Conservation (phyloP, 371 early-diverging fungal genomes). For the Caulochytrium protostelioides region DNA sequence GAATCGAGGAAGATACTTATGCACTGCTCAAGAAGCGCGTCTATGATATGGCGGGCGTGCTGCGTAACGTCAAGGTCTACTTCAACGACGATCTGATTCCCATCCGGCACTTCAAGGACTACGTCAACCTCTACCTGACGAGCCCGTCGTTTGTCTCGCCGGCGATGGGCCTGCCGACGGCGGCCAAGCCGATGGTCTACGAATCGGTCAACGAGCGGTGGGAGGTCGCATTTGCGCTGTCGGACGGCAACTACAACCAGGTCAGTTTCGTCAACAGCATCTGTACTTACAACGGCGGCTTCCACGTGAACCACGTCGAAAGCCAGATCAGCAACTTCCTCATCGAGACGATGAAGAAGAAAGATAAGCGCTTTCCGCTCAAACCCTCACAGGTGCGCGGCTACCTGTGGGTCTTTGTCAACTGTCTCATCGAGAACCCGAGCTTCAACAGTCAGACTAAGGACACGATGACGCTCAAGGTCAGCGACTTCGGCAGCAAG, state of each 20-base stretch:
- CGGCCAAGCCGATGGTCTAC: conserved; percentile 39
- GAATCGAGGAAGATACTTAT: conserved; percentile 60
- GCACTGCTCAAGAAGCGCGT: conserved; percentile 87
- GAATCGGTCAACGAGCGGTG: conserved; percentile 66
- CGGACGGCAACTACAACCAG: conserved; percentile 95
- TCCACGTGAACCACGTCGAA: conserved; percentile 75
- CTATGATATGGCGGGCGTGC: conserved; percentile 91
- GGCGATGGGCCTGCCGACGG: neutral
- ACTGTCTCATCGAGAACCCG: conserved; percentile 95
- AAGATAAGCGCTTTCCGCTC: conserved; percentile 49
- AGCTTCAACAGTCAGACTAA: conserved; percentile 99
- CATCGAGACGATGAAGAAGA: conserved; percentile 53
- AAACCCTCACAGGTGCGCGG: conserved; percentile 79
- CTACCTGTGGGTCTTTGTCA: conserved; percentile 90
- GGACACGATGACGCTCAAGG: conserved; percentile 84
- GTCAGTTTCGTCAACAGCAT: conserved; percentile 97
- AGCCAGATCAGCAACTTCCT: conserved; percentile 73
- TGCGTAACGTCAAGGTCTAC: conserved; percentile 71
- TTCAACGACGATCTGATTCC: conserved; percentile 73
- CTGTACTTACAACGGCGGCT: conserved; percentile 95
- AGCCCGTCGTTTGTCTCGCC: conserved; percentile 3
- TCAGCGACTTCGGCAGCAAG: conserved; percentile 69
- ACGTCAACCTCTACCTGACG: conserved; percentile 62
- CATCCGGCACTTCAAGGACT: conserved; percentile 78
- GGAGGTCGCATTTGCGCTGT: conserved; percentile 84